Evolutionary conservation across 331 rosid genomes (phyloP), one percentile per base, ranked within the genome.

Genomic region (Erythrophleum ivorense): DNA sequence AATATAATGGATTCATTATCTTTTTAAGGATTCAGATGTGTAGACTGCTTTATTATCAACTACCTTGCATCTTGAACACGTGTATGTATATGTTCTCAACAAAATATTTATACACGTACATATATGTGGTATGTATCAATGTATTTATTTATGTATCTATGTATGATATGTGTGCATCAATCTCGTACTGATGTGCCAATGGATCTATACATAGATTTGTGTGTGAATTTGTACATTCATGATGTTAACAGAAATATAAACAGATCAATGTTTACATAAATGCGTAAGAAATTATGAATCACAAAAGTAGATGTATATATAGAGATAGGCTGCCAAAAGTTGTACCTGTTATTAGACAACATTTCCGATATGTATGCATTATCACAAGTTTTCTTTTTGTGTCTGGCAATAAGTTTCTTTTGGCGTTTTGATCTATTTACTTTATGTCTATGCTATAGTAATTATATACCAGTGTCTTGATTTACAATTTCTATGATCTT

Each of bases 11-110:
- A 36, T 40, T 8, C 52, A 45, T 21, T 70, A 16, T 53, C 69
- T 84, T 72, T 71, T 62, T 21, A 54, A 75, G 46, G 72, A 46
- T 68, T 81, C 75, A 78, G 76, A 58, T 79, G 54, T 71, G 63
- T 36, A 8, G 33, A 36, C 36, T 38, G 66, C n/a, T 34, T 72
- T 54, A 18, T 75, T 50, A 49, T 69, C 48, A 68, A 69, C 70
- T 50, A 50, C 13, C 4, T 18, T 77, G 1, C 4, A 65, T 52
- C 45, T 29, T 52, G 74, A 59, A 58, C 31, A 11, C n/a, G 50
- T 64, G 54, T 74, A 53, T 36, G n/a, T 50, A 49, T n/a, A 40
- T 74, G 57, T 40, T 73, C 12, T 74, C 54, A 67, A 52, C 34
- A n/a, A 29, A 54, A 60, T 68, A 68, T 59, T 0, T 24, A 62